phyloP scores from a whole-genome alignment of 2,329 filamentous ascomycete genomes.

The Talaromyces sp. region DNA sequence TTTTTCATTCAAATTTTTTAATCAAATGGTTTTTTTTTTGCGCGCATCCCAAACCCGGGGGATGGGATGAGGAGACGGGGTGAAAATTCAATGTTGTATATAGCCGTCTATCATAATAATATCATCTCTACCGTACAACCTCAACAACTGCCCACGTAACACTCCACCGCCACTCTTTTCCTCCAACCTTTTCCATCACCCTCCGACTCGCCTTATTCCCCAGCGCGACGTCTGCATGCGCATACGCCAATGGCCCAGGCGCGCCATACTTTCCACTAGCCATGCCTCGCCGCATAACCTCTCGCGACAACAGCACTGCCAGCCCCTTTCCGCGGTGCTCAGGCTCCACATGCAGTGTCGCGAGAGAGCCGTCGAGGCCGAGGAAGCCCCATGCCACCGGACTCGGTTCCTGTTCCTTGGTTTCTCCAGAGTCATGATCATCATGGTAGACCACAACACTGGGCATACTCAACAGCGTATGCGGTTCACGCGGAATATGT shows the following conservation, averaged over 20 bases:
- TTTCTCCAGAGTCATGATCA: not conserved
- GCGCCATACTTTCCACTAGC: conserved; percentile 8
- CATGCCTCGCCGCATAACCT: conserved; percentile 28
- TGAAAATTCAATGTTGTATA: not conserved
- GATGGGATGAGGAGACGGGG: too few species aligned
- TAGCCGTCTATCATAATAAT: not conserved
- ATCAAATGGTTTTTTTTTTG: not conserved
- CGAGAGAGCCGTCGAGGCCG: conserved; percentile 31
- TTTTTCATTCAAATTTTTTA: not conserved
- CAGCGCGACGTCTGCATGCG: conserved; percentile 34
- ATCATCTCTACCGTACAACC: conserved; percentile 12
- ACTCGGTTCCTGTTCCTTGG: not conserved
- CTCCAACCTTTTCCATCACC: conserved; percentile 43
- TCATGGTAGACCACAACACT: conserved; percentile 30
- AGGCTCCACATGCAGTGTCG: conserved; percentile 38
- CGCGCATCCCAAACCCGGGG: too few species aligned
- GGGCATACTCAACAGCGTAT: conserved; percentile 26
- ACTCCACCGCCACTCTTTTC: conserved; percentile 25
- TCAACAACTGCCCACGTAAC: conserved; percentile 36
- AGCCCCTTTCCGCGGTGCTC: conserved; percentile 35
- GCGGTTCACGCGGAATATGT: conserved; percentile 31
- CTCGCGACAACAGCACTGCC: conserved; percentile 26
- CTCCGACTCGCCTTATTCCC: conserved; percentile 33
- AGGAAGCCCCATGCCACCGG: conserved; percentile 40
- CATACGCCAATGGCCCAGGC: conserved; percentile 19